These are phyloP conservation scores for Spiromastix sp. DNA, from an alignment of 2,329 filamentous ascomycete species.

Conservation along the genomic window DNA sequence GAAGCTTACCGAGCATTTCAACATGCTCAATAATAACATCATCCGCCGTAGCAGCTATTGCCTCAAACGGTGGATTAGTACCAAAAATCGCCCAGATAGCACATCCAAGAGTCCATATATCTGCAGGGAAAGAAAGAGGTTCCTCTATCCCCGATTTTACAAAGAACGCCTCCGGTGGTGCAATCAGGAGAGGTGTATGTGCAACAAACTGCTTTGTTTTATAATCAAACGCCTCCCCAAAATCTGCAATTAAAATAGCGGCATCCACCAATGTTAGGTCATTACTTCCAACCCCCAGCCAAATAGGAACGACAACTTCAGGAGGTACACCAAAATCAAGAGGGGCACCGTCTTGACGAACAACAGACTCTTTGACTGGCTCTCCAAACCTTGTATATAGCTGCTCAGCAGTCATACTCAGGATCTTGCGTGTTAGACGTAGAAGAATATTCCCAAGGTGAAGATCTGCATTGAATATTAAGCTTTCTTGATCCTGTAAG, in stretches of 20 bases:
- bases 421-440: conserved; percentile 10
- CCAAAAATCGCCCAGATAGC: conserved; percentile 25
- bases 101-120: conserved; percentile 29
- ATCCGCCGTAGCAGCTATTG: conserved; percentile 14
- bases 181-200: conserved; percentile 14
- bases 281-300: conserved; percentile 17
- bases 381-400: conserved; percentile 15
- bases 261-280: conserved; percentile 16
- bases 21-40: conserved; percentile 17
- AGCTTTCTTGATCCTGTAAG: neutral
- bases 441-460: conserved; percentile 19
- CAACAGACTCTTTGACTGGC: conserved; percentile 14
- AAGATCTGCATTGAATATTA: conserved; percentile 11
- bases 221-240: conserved; percentile 18
- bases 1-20: conserved; percentile 17
- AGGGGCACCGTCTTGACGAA: conserved; percentile 14
- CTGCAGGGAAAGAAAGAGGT: conserved; percentile 21
- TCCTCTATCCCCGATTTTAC: conserved; percentile 6
- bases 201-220: conserved; percentile 9
- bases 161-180: conserved; percentile 9
- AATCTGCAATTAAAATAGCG: conserved; percentile 18
- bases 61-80: conserved; percentile 13
- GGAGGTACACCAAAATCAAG: conserved; percentile 14
- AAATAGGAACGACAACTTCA: conserved; percentile 14
- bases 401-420: conserved; percentile 13